Base-by-base conservation (phyloP, 2,329 filamentous ascomycete species). In the Fusarium sp. region DNA sequence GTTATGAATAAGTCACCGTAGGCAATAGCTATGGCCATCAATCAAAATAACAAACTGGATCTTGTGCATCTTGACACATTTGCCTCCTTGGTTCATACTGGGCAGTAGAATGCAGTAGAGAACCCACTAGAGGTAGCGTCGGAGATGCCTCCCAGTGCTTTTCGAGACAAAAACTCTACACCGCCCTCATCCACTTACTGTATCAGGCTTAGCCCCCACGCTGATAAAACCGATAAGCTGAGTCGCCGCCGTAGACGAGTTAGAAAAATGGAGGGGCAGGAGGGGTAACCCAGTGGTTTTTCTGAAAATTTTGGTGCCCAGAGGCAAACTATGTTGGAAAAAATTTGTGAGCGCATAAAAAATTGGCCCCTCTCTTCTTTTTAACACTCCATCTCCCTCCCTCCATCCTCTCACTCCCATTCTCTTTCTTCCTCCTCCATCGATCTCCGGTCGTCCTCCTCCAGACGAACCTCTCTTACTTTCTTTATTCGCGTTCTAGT, bases 371-470 rank as follows among this genome's bases (percentile, higher is more conserved):
- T 75, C 79, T 79, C 77, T 74, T 78, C 72, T 78, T 74, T 81
- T 77, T 71, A 75, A 62, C 35, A 66, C 76, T 76, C 42, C 42
- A 18, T 76, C 73, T 69, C 74, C 72, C 69, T 75, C 75, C 72
- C 54, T 67, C 51, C 52, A 36, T 57, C 74, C 74, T 74, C 77
- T 72, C 79, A 72, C 77, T 79, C 79, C 80, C 76, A 75, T 75
- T 78, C 76, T 78, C 58, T 80, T 78, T 79, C 79, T 78, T 79
- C 80, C 78, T 78, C 79, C 79, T 75, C 79, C 79, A 79, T 80
- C 72, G 75, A 69, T 75, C 72, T 81, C 79, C 81, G 81, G 81
- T 85, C 81, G 81, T 84, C 82, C 78, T 84, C 83, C 81, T 83
- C 80, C 80, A 80, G 84, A 82, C 84, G 84, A 81, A 83, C 81